Conservation (phyloP, 2,329 filamentous ascomycete species). For the Geosmithia putterillii region DNA sequence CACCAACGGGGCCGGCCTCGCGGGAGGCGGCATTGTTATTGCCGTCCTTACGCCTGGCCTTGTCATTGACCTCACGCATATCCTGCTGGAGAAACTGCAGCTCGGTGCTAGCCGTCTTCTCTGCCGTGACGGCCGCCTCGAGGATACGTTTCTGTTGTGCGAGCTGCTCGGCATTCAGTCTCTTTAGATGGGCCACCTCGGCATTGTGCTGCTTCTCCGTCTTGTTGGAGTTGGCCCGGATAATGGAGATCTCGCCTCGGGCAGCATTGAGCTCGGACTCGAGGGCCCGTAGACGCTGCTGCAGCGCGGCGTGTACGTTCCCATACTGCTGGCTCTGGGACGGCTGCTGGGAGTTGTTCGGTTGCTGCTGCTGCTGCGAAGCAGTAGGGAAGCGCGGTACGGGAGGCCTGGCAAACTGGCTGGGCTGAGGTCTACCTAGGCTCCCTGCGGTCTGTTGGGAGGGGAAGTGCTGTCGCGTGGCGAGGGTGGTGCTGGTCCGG, state of each 20-base stretch:
- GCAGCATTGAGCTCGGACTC: constrained; percentile 48
- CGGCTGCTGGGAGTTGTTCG: constrained; percentile 1
- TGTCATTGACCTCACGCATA: constrained; percentile 44
- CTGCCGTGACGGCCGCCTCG: constrained; percentile 51
- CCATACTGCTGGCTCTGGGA: constrained; percentile 1
- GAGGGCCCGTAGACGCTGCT: constrained; percentile 39
- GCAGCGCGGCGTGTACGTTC: constrained; percentile 28
- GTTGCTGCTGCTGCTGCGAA: constrained; percentile 9
- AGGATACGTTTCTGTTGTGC: constrained; percentile 51
- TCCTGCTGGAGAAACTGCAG: constrained; percentile 64
- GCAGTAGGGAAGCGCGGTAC: constrained; percentile 8
- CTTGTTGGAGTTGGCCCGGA: constrained; percentile 59
- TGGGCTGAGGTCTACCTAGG: constrained; percentile 19
- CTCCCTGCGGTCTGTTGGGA: constrained; percentile 11
- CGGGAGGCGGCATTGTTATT: constrained; percentile 30
- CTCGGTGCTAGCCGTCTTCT: constrained; percentile 54
- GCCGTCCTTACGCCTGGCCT: constrained; percentile 33
- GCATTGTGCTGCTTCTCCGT: constrained; percentile 48
- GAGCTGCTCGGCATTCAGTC: constrained; percentile 50
- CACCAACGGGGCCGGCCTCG: constrained; percentile 7
- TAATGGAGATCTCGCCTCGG: constrained; percentile 60
- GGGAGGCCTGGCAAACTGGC: constrained; percentile 25
- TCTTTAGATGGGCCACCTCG: constrained; percentile 48
- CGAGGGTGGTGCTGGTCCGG: constrained; percentile 5
- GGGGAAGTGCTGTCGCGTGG: constrained; percentile 5